Evolutionary conservation across 192 early-diverging fungal genomes (phyloP), one percentile per base, ranked within the genome.

Genomic region (Gonapodya prolifera): DNA sequence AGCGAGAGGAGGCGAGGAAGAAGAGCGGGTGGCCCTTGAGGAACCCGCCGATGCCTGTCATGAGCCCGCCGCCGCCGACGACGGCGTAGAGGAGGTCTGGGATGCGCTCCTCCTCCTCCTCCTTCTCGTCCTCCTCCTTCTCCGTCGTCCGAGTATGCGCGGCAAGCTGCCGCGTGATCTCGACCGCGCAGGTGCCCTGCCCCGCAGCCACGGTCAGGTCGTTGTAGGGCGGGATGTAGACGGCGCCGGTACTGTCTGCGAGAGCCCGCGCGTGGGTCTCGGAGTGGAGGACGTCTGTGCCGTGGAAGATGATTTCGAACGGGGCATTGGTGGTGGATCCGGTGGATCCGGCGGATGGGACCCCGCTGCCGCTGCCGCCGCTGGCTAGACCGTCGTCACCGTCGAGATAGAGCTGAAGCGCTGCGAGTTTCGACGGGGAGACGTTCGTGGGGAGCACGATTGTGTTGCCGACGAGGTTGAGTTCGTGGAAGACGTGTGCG

Each of bases 181-280:
- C 97, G 77, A 96, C 86, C 28, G 88, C 97, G 36, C 97, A 91
- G 2, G 97, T 99, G 35, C 97, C 98, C 84, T 99, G 98, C 1
- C 98, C 98, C n/a, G 98, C 98, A 82, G 98, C 98, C 29, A 99
- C 96, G 80, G 93, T 91, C 1, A 96, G 98, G 77, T 98, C 96
- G 83, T 99, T 96, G 82, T 94, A 99, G 1, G 98, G 97, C 18
- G 95, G 97, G 79, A 99, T 97, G 82, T 98, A 18, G 18, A 73
- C 71, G 18, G 8, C 23, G 45, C 45, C 45, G 45, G 45, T 61
- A 8, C 23, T 23, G 8, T 61, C 23, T 23, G 45, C 45, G 45
- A 61, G 8, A 8, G 8, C 8, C 45, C 45, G 45, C 8, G 45
- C 45, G 8, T 23, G 8, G 8, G 45, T 23, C 45, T 61, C 45